Evolutionary conservation across 805 yeast genomes (phyloP).

Genomic region (Vanderwaltozyma tropicalis): DNA sequence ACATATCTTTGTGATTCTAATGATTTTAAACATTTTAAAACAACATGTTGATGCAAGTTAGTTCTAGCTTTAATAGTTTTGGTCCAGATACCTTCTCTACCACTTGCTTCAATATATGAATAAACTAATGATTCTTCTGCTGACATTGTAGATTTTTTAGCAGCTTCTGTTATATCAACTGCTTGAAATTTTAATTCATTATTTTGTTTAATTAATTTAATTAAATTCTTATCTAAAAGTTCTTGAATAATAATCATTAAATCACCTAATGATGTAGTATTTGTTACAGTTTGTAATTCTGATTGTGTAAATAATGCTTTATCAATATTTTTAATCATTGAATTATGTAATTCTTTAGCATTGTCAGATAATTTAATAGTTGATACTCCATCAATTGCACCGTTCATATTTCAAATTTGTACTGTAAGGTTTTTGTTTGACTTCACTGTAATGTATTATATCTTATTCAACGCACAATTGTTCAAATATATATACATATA

Average conservation of each 20-base stretch:
- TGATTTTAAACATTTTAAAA: constrained; percentile 67
- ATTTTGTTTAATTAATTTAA: constrained; percentile 59
- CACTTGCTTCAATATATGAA: constrained; percentile 83
- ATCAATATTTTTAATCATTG: constrained; percentile 44
- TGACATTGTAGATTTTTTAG: constrained; percentile 63
- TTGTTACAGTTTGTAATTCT: constrained; percentile 48
- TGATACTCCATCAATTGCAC: background rate
- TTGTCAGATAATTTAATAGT: constrained; percentile 25
- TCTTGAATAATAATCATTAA: constrained; percentile 42
- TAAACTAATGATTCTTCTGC: constrained; percentile 87
- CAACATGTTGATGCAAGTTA: constrained; percentile 86
- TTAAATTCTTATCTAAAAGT: constrained; percentile 44
- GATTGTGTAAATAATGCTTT: constrained; percentile 52
- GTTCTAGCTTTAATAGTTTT: constrained; percentile 82
- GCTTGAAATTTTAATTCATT: constrained; percentile 67
- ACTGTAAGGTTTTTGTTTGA: background rate
- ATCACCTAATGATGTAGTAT: constrained; percentile 34
- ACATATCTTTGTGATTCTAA: constrained; percentile 74
- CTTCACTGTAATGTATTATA: background rate
- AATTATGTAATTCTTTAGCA: constrained; percentile 50
- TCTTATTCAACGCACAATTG: background rate
- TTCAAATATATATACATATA: too few relatives aligned
- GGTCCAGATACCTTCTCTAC: constrained; percentile 94
- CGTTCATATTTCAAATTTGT: background rate
- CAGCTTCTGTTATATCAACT: constrained; percentile 62